These are phyloP conservation scores for Alternaria novae-zelandiae DNA, from an alignment of 2,329 filamentous ascomycete species.

Conservation along the genomic window DNA sequence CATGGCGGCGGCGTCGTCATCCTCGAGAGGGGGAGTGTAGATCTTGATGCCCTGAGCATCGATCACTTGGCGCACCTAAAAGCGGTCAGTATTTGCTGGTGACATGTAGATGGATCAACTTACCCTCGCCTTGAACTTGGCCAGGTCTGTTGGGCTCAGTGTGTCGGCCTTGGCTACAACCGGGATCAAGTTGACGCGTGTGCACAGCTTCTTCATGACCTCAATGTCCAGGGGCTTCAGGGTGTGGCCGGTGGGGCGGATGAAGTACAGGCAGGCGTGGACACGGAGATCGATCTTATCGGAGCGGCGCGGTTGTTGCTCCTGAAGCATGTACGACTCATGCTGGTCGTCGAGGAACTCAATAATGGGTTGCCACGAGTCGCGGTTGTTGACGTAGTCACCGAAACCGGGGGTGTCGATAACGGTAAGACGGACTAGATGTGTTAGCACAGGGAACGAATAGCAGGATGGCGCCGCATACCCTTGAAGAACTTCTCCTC, in stretches of 20 bases:
- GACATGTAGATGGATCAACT: conserved; percentile 35
- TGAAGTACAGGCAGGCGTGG: conserved; percentile 98
- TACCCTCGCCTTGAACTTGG: conserved; percentile 95
- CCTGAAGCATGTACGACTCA: conserved; percentile 99
- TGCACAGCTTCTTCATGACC: conserved; percentile 99
- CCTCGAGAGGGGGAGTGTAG: conserved; percentile 96
- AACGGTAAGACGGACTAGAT: conserved; percentile 89
- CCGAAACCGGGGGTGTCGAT: conserved; percentile 99
- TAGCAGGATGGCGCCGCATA: conserved; percentile 49
- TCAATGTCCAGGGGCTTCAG: conserved; percentile 98
- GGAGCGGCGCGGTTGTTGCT: conserved; percentile 96
- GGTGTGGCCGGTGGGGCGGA: conserved; percentile 96
- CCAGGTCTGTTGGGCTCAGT: conserved; percentile 87
- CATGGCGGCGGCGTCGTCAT: conserved; percentile 95
- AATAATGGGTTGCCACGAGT: conserved; percentile 99
- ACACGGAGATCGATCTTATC: conserved; percentile 99
- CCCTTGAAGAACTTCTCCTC: conserved; percentile 99
- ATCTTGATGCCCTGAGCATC: conserved; percentile 99
- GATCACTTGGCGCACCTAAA: conserved; percentile 88
- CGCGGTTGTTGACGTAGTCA: conserved; percentile 99
- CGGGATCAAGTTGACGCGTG: conserved; percentile 96
- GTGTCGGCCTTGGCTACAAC: conserved; percentile 99
- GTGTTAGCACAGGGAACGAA: conserved; percentile 25
- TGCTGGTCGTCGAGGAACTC: conserved; percentile 99
- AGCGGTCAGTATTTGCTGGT: conserved; percentile 19